Evolutionary conservation across 2,329 filamentous ascomycete species (phyloP).

Genomic region (Aspergillus pseudonomiae): DNA sequence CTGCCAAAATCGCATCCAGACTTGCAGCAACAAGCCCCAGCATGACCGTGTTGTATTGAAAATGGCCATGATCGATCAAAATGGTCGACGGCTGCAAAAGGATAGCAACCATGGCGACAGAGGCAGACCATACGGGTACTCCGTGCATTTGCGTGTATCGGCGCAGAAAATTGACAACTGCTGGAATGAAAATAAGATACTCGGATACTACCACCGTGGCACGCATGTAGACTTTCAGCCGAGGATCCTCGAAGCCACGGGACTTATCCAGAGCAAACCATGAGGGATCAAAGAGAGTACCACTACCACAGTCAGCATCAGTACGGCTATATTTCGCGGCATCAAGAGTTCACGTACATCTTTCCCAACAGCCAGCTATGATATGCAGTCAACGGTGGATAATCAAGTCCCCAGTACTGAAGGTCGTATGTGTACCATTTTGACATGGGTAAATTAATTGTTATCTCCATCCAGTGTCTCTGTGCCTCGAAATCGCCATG

Average conservation of each 20-base stretch:
- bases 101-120: conserved; percentile 84
- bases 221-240: conserved; percentile 93
- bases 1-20: conserved; percentile 85
- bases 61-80: conserved; percentile 91
- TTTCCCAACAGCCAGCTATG: conserved; percentile 95
- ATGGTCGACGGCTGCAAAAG: conserved; percentile 90
- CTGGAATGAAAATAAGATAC: conserved; percentile 86
- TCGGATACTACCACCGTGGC: conserved; percentile 89
- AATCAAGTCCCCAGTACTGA: conserved; percentile 97
- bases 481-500: conserved; percentile 98
- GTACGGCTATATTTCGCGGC: conserved; percentile 10
- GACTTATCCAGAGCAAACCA: conserved; percentile 90
- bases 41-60: conserved; percentile 99
- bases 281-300: conserved; percentile 71
- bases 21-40: conserved; percentile 84
- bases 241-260: conserved; percentile 75
- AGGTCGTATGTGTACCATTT: conserved; percentile 99
- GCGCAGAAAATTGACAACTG: conserved; percentile 80
- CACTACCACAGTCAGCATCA: conserved; percentile 50
- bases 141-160: conserved; percentile 75
- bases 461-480: conserved; percentile 98
- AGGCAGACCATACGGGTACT: conserved; percentile 78
- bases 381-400: conserved; percentile 95
- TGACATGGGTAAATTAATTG: conserved; percentile 81
- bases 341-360: conserved; percentile 55